Base-by-base conservation (phyloP, 106 monocot species). In the Dioscorea dumetorum region DNA sequence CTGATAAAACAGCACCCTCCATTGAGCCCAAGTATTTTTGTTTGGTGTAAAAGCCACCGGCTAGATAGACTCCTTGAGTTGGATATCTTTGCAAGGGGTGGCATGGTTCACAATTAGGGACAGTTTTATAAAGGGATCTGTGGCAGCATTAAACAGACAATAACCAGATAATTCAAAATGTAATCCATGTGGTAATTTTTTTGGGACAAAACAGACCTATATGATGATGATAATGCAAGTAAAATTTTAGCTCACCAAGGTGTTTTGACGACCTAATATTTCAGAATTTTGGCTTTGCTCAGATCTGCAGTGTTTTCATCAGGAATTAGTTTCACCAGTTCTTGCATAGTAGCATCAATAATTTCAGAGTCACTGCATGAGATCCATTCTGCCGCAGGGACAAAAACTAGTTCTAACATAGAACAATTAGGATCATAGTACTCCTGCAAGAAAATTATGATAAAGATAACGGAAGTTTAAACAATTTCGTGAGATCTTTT, bases 1-100 rank as follows among this genome's bases (percentile, higher is more conserved):
- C 99, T 64, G 99, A 99, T 72, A 99, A 77, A 63, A 99, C 99
- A 50, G 99, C 99, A 63, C 92, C 99, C 69, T 99, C 92, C 99
- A 99, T 93, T 14, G 92, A 99, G 74, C 93, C 99, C 79, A 99
- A 85, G 33, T 99, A 99, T 69, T 90, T 99, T 70, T 99, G 99
- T 31, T 99, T 99, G 53, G 92, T 99, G 81, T 93, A 99, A 71
- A n/a, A n/a, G n/a, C 93, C 92, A 20, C 99, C 92, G 60, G 99
- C 80, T 62, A 99, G 54, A 69, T 99, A 93, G 69, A 99, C 93
- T 4, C 99, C 99, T 87, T 85, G 76, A 51, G 93, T 81, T 5
- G 93, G 90, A 28, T 93, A 90, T 81, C 90, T 87, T 81, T 99
- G 99, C 63, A 85, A 73, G 64, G 99, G 93, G 16, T 93, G 87